A percentile compares a stretch with the other conserved stretches of the same genome.
phyloP scores from a whole-genome alignment of 2,329 filamentous ascomycete species.

The Trichoderma sp. region DNA sequence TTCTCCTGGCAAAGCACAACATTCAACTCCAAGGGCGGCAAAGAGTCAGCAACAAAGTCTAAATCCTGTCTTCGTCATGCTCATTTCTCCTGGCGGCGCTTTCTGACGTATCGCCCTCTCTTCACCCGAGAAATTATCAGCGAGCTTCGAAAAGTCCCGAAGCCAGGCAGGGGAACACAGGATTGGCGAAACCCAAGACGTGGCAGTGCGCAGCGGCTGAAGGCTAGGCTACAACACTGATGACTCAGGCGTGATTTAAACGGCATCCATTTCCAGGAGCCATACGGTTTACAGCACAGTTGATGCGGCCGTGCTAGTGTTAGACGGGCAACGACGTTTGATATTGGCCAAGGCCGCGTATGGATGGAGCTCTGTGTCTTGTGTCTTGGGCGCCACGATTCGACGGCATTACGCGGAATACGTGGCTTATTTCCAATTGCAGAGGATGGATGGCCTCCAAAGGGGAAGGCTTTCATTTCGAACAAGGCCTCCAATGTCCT shows the following conservation, averaged over 20 bases:
- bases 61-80: slow-evolving; percentile 13
- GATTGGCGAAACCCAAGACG: slow-evolving; percentile 9
- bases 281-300: not conserved
- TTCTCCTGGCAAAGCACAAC: not conserved
- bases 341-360: not conserved
- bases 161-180: not conserved
- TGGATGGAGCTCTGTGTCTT: not conserved
- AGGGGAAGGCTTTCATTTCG: slow-evolving; percentile 1
- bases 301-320: not conserved
- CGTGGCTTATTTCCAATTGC: not conserved
- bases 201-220: slow-evolving; percentile 19
- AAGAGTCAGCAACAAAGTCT: not conserved
- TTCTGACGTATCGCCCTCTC: not conserved
- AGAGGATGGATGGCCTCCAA: not conserved
- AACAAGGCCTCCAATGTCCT: slow-evolving; percentile 13
- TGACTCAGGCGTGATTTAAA: slow-evolving; percentile 15
- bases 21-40: not conserved
- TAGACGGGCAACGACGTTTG: not conserved
- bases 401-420: not conserved
- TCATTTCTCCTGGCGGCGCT: not conserved
- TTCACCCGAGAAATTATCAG: slow-evolving; percentile 12
- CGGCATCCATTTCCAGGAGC: not conserved
- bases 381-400: not conserved
- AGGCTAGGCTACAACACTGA: slow-evolving; percentile 17
- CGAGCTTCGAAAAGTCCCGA: not conserved